A percentile compares a stretch with the other conserved stretches of the same genome.
Evolutionary conservation across 257 asterid species (phyloP).

Genomic region (Ocimum tenuiflorum): DNA sequence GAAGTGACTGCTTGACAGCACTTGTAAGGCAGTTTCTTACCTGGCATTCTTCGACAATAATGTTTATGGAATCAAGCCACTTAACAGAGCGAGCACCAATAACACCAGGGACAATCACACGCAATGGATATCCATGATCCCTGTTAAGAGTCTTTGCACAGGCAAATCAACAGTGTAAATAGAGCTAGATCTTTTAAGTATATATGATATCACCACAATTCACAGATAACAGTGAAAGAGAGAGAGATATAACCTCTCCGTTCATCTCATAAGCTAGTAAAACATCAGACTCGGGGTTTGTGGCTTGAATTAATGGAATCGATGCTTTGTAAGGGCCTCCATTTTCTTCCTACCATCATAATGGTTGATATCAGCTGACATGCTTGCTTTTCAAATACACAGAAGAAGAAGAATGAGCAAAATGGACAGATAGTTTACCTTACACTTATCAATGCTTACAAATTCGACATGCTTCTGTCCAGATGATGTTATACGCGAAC

Average conservation of each 20-base stretch:
- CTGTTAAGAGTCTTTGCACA: constrained; percentile 64
- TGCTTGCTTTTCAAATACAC: constrained; percentile 3
- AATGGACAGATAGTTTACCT: constrained; percentile 40
- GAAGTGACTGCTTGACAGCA: constrained; percentile 9
- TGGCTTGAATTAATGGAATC: constrained; percentile 79
- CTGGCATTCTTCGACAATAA: constrained; percentile 84
- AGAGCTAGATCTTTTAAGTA: not conserved
- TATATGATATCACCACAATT: not conserved
- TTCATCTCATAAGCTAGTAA: constrained; percentile 96
- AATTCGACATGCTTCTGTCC: constrained; percentile 92
- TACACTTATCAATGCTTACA: constrained; percentile 94
- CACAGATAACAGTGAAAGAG: not conserved
- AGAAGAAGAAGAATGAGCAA: constrained; percentile 7
- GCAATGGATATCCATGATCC: constrained; percentile 97
- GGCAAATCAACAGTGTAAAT: constrained; percentile 5
- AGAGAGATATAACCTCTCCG: constrained; percentile 57
- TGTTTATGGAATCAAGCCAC: constrained; percentile 88
- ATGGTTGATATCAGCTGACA: constrained; percentile 12
- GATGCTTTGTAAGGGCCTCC: constrained; percentile 99
- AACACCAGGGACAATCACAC: constrained; percentile 96
- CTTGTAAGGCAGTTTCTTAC: constrained; percentile 24
- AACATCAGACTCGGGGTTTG: constrained; percentile 89
- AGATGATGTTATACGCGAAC: constrained; percentile 44
- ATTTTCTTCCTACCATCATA: constrained; percentile 65
- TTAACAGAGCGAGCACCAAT: constrained; percentile 99